Evolutionary conservation across 2,329 filamentous ascomycete species (phyloP).

Genomic region (Ilyonectria sp.): DNA sequence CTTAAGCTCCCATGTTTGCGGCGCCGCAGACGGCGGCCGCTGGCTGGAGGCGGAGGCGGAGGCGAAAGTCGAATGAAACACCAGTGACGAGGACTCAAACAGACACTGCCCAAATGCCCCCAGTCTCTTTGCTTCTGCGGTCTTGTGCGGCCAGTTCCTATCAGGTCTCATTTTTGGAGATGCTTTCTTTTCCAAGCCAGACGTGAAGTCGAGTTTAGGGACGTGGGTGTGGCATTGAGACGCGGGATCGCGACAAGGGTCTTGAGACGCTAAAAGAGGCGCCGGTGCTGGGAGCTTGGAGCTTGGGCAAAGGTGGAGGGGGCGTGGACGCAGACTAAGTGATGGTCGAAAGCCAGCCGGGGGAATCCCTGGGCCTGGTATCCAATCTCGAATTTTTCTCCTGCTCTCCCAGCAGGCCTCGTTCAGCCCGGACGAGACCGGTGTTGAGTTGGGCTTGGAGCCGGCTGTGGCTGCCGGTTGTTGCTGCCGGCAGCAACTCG

Average conservation of each 20-base stretch:
- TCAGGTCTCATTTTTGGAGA: slow-evolving; percentile 31
- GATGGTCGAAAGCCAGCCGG: slow-evolving; percentile 34
- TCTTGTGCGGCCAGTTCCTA: slow-evolving; percentile 5
- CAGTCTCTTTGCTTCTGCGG: slow-evolving; percentile 16
- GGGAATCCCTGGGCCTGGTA: slow-evolving; percentile 45
- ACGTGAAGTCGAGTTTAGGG: slow-evolving; percentile 48
- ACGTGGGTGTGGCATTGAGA: slow-evolving; percentile 50
- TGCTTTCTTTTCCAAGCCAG: slow-evolving; percentile 39
- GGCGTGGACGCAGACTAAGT: slow-evolving; percentile 38
- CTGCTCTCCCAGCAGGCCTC: slow-evolving; percentile 43
- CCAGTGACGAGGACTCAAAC: slow-evolving; percentile 6
- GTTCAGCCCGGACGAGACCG: slow-evolving; percentile 46
- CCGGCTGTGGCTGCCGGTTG: slow-evolving; percentile 46
- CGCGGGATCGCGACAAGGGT: slow-evolving; percentile 51
- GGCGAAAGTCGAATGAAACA: slow-evolving; percentile 15
- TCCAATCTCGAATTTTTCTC: slow-evolving; percentile 48
- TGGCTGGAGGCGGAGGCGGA: slow-evolving; percentile 17
- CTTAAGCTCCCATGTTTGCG: slow-evolving; percentile 17
- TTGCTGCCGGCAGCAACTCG: slow-evolving; percentile 35
- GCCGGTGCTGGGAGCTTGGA: slow-evolving; percentile 44
- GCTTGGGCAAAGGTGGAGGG: slow-evolving; percentile 44
- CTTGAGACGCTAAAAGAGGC: slow-evolving; percentile 46
- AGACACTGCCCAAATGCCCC: slow-evolving; percentile 10
- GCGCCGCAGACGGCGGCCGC: slow-evolving; percentile 29
- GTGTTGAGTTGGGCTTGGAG: slow-evolving; percentile 44